Evolutionary conservation across 345 rosid genomes (phyloP).

Genomic region (Angophora floribunda): DNA sequence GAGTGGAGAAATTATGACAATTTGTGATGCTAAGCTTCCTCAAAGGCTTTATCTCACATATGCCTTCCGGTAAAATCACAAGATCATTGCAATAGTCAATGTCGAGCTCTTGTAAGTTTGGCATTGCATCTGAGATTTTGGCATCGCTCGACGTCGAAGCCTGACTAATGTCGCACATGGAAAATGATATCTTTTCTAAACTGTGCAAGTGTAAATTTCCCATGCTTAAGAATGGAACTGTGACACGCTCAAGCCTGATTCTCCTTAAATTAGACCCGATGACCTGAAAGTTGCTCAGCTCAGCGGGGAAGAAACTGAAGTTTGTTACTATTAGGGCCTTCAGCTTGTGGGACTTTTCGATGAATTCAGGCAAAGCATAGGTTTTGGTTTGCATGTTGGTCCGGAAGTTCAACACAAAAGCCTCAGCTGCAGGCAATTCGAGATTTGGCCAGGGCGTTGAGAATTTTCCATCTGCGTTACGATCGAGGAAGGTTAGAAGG

Average conservation of each 20-base stretch:
- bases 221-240: constrained; percentile 5
- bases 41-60: constrained; percentile 6
- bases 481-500: not conserved
- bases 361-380: constrained; percentile 40
- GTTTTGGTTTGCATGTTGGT: not conserved
- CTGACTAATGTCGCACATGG: constrained; percentile 30
- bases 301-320: constrained; percentile 14
- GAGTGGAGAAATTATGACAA: constrained; percentile 8
- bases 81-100: constrained; percentile 42
- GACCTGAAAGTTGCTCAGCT: constrained; percentile 20
- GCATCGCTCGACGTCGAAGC: constrained; percentile 4
- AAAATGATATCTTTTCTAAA: constrained; percentile 33
- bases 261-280: constrained; percentile 39
- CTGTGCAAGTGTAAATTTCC: not conserved
- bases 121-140: constrained; percentile 1
- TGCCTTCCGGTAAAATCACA: constrained; percentile 17
- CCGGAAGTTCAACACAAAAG: constrained; percentile 29
- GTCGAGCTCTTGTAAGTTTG: constrained; percentile 38
- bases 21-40: not conserved
- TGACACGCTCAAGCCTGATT: constrained; percentile 40
- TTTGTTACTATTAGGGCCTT: constrained; percentile 39
- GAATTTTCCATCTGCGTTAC: constrained; percentile 40
- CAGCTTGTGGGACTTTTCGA: constrained; percentile 28
- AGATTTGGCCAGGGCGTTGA: constrained; percentile 31
- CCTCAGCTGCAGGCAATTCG: constrained; percentile 32